Evolutionary conservation across 148 eudicot genomes (phyloP), one percentile per base, ranked within the genome.

Genomic region (Suaeda aralocaspica): DNA sequence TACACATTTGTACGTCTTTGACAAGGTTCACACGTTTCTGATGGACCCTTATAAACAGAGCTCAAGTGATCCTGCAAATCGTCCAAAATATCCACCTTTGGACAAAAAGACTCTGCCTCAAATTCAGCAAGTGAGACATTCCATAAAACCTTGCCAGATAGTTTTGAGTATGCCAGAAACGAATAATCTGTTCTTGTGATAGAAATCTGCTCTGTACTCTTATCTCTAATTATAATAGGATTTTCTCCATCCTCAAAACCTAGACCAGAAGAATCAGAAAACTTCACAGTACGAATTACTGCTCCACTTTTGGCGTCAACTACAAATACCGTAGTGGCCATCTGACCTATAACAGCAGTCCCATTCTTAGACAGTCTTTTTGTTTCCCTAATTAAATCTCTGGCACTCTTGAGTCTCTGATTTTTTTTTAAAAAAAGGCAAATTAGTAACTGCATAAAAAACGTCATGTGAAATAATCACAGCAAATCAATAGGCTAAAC

Each of bases 161-260:
- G 44, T 41, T 67, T 72, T 60, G 79, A 80, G 68, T 80, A 81
- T 33, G 80, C 84, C 58, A 78, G 74, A 56, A 87, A 70, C 15
- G 79, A 74, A 78, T 87, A 87, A 70, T 87, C 92, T 28, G 78
- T 85, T 67, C 92, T 87, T 39, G 83, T 85, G 52, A 87, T 72
- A 31, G 83, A 72, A 24, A 87, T 80, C 39, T 80, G 78, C 52
- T 81, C 79, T 59, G 75, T 60, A 59, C 64, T 71, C 26, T 75
- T 72, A 22, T 70, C 84, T 56, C 51, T 45, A 67, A 82, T 42
- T 62, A 73, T 34, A 33, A 75, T 46, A 61, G 79, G 46, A 72
- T 82, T 80, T 74, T 81, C 82, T 42, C 68, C 79, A 48, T 49
- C 74, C 66, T 74, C 76, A 41, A 56, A 72, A 18, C 82, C 67